Evolutionary conservation across 805 yeast genomes (phyloP).

Genomic region (Cyberlindnera saturnus): DNA sequence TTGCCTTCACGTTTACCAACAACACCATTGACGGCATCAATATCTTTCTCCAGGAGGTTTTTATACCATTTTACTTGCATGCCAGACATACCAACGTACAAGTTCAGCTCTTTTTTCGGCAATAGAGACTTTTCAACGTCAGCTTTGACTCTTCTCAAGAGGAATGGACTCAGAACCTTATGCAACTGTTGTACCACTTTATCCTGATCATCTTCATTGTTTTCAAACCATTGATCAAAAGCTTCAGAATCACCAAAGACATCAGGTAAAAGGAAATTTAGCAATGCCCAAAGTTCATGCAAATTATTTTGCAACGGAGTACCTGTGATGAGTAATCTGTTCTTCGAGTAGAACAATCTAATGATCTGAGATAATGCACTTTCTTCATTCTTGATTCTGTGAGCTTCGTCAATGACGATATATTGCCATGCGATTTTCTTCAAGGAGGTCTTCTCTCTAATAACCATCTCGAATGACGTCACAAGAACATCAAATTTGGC

Average conservation of each 20-base stretch:
- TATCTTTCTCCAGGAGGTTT: conserved; percentile 81
- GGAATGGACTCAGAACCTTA: conserved; percentile 80
- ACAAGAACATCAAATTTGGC: conserved; percentile 86
- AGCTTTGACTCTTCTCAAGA: conserved; percentile 82
- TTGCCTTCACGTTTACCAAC: conserved; percentile 93
- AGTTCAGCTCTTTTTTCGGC: conserved; percentile 85
- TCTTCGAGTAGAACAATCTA: conserved; percentile 77
- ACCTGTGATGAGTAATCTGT: conserved; percentile 85
- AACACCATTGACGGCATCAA: conserved; percentile 94
- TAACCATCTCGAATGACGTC: conserved; percentile 90
- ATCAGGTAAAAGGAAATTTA: conserved; percentile 88
- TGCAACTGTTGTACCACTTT: conserved; percentile 83
- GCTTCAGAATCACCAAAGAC: conserved; percentile 87
- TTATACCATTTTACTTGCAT: conserved; percentile 95
- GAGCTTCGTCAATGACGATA: conserved; percentile 93
- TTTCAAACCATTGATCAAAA: conserved; percentile 90
- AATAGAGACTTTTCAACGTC: conserved; percentile 89
- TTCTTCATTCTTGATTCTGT: conserved; percentile 92
- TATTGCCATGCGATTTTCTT: conserved; percentile 90
- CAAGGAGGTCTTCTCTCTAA: conserved; percentile 76
- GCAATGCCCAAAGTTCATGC: conserved; percentile 93
- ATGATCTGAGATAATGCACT: conserved; percentile 89
- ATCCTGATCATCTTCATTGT: conserved; percentile 61
- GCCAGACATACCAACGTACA: conserved; percentile 90
- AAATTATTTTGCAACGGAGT: conserved; percentile 93